phyloP scores from a whole-genome alignment of 176 grass and related monocot genomes.

The Eragrostis nindensis region DNA sequence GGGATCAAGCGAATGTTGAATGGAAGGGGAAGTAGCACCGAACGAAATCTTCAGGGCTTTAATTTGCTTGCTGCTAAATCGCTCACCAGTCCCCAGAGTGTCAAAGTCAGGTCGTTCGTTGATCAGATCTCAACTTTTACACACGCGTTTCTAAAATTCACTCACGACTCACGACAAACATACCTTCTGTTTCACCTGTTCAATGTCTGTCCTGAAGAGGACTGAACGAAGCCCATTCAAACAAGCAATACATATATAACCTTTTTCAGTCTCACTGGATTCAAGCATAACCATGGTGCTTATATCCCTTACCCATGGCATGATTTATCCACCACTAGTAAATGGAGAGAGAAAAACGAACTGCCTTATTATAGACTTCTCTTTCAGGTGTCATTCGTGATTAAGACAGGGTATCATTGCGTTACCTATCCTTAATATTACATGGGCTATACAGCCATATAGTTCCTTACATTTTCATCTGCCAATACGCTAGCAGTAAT shows the following conservation, averaged over 20 bases:
- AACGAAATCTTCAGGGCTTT: too few species aligned
- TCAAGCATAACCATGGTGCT: background rate
- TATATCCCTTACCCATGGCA: background rate
- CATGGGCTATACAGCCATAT: background rate
- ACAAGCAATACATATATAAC: background rate
- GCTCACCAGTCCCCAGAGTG: too few species aligned
- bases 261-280: background rate
- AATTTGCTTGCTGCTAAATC: too few species aligned
- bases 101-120: background rate
- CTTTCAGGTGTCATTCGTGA: background rate
- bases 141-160: background rate
- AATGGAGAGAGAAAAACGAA: too few species aligned
- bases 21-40: too few species aligned
- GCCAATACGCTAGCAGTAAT: background rate
- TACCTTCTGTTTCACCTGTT: background rate
- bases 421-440: slow-evolving; percentile 12
- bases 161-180: background rate
- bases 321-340: too few species aligned
- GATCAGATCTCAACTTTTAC: background rate
- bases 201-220: background rate
- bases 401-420: background rate
- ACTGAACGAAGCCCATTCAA: background rate
- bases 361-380: background rate
- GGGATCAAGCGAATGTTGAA: too few species aligned
- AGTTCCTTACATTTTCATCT: slow-evolving; percentile 21